phyloP scores from a whole-genome alignment of 106 monocot species.

The Amphibolis antarctica region DNA sequence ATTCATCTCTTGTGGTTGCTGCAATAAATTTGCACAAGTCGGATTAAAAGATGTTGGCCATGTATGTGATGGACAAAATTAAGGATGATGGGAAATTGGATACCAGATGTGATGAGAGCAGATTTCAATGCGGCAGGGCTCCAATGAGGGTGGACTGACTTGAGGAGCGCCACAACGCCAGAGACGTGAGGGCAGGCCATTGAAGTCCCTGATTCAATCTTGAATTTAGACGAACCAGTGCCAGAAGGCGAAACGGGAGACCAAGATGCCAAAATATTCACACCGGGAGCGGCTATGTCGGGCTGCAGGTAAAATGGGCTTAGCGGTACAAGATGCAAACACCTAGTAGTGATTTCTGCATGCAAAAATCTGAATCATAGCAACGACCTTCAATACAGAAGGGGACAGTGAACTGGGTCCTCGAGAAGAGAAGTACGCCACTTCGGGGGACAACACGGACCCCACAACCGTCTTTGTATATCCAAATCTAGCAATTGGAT shows the following conservation, averaged over 20 bases:
- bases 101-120: conserved; percentile 55
- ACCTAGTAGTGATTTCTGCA: background rate
- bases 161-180: conserved; percentile 21
- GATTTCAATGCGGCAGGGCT: conserved; percentile 61
- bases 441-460: conserved; percentile 31
- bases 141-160: conserved; percentile 15
- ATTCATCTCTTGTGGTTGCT: conserved; percentile 30
- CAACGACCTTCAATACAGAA: conserved; percentile 42
- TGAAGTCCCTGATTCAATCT: conserved; percentile 27
- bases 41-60: background rate
- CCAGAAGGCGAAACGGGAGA: conserved; percentile 23
- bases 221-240: background rate
- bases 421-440: conserved; percentile 57
- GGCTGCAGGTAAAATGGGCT: conserved; percentile 3
- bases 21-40: background rate
- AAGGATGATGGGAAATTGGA: background rate
- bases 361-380: background rate
- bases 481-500: conserved; percentile 31
- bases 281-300: conserved; percentile 15
- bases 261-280: conserved; percentile 23
- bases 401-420: conserved; percentile 58
- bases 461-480: conserved; percentile 26
- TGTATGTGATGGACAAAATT: background rate
- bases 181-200: conserved; percentile 33
- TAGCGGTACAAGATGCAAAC: background rate